Base-by-base conservation (phyloP, 2,329 filamentous ascomycete genomes). In the Aspergillus ustus region DNA sequence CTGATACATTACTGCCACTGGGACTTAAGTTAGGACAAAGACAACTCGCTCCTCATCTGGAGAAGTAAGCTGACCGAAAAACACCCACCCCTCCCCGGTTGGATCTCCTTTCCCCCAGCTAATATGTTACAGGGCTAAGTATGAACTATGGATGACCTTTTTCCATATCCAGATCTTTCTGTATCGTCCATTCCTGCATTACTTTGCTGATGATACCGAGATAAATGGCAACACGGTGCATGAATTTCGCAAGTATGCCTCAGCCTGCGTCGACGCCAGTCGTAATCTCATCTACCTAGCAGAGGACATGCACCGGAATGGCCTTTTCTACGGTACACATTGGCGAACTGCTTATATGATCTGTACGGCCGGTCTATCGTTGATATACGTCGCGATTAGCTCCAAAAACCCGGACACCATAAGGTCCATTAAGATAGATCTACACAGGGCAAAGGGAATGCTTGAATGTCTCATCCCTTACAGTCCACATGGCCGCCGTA, bases 101-200 rank as follows among this genome's bases (percentile, higher is more conserved):
- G 13, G 9, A 9, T 9, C 31, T 13, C 31, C 31, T 34, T 34
- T 13, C 13, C 2, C 6, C 31, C 9, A 22, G 20, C 49, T 55
- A 40, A 59, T 29, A 28, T 6, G 22, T 5, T 29, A 19, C 15
- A 64, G 63, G 37, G 57, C 63, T 11, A 49, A 57, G 6, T 61
- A 60, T 17, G 60, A 58, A 34, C 31, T 65, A 13, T 60, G 53
- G 19, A 60, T 63, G 57, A 28, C 45, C 3, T 65, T 57, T 7
- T 49, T 43, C 13, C 57, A 65, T 31, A 54, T 50, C 22, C 63
- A 65, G 17, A 44, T 65, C 7, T 57, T 57, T 31, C 34, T 65
- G 9, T 65, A 65, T 31, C 60, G 63, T 0, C 60, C 63, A 3
- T 65, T 65, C 3, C 25, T 65, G 9, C 63, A 65, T 28, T 60